Evolutionary conservation across 495 filamentous ascomycete genomes (phyloP).

Genomic region (Penicillium desertorum): DNA sequence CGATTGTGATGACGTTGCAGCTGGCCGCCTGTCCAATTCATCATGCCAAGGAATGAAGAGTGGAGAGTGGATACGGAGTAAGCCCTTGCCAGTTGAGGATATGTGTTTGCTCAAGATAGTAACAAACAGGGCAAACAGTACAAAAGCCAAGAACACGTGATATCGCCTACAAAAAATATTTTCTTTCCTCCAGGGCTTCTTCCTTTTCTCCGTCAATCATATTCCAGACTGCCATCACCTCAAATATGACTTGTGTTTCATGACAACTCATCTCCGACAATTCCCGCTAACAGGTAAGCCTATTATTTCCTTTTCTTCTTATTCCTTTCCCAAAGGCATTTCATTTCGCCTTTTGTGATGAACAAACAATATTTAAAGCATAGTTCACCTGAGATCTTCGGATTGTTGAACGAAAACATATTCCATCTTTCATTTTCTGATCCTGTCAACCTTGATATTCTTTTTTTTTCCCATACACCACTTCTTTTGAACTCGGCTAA

Average conservation of each 20-base stretch:
- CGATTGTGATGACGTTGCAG: constrained; percentile 39
- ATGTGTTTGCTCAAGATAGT: neutral
- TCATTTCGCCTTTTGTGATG: constrained; percentile 35
- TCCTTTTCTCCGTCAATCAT: constrained; percentile 12
- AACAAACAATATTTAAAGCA: constrained; percentile 47
- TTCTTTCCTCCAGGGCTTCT: neutral
- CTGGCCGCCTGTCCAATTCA: constrained; percentile 51
- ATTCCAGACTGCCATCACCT: neutral
- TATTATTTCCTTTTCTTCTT: constrained; percentile 1
- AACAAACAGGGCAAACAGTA: constrained; percentile 2
- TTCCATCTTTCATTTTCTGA: constrained; percentile 52
- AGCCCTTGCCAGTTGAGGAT: neutral
- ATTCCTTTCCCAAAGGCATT: neutral
- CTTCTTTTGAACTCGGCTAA: constrained; percentile 17
- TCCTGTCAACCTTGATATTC: constrained; percentile 14
- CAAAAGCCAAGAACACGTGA: neutral
- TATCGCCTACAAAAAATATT: neutral
- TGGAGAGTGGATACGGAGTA: constrained; percentile 6
- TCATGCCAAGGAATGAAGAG: constrained; percentile 16
- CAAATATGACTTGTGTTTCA: constrained; percentile 5
- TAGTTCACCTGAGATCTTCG: constrained; percentile 55
- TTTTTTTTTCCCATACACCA: constrained; percentile 14
- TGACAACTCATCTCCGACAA: constrained; percentile 10
- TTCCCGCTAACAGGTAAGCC: constrained; percentile 18
- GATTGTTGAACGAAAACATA: constrained; percentile 50